A percentile compares a stretch with the other conserved stretches of the same genome.
phyloP scores from a whole-genome alignment of 306 rosid genomes.

The Cajanus cajan region DNA sequence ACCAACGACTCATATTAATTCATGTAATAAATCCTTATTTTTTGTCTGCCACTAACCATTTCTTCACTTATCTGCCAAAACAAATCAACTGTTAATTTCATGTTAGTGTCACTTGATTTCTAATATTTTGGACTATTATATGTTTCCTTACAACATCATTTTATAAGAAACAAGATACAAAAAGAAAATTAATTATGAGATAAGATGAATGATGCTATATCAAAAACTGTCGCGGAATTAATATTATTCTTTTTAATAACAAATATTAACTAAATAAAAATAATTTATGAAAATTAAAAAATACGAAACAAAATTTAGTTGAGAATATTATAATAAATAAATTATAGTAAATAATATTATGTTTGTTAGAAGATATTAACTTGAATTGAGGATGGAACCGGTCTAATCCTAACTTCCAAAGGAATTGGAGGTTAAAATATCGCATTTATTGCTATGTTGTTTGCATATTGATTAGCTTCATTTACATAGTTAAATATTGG shows the following conservation, averaged over 20 bases:
- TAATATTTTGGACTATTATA: too few relatives aligned
- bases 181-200: background rate
- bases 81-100: background rate
- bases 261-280: background rate
- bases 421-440: background rate
- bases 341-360: background rate
- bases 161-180: background rate
- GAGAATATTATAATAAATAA: background rate
- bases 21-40: too few relatives aligned
- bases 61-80: background rate
- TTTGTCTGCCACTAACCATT: background rate
- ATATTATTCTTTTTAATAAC: background rate
- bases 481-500: too few relatives aligned
- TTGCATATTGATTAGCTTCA: too few relatives aligned
- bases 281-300: background rate
- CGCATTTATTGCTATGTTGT: too few relatives aligned
- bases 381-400: background rate
- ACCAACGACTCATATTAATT: too few relatives aligned
- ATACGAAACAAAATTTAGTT: background rate
- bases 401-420: background rate
- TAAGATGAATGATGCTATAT: background rate
- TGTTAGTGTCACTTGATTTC: background rate
- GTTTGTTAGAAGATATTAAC: background rate
- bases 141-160: too few relatives aligned
- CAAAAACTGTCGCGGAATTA: background rate